Conservation (phyloP, 257 asterid genomes). For the Solanum verrucosum region DNA sequence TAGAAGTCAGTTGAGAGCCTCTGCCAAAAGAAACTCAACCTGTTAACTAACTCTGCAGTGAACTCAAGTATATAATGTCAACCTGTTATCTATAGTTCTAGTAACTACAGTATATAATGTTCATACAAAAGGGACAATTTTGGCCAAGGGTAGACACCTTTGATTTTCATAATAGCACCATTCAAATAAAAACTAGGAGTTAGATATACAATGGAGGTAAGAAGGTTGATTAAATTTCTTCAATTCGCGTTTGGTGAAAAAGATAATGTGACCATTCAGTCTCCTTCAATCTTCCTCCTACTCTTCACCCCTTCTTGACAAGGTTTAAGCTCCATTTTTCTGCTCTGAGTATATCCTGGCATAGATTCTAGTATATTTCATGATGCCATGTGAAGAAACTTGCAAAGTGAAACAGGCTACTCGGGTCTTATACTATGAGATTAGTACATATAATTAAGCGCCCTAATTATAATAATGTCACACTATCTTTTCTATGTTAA, state of each 20-base stretch:
- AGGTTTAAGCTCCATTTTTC: not conserved
- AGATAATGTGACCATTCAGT: not conserved
- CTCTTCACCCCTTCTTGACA: not conserved
- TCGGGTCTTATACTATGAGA: not conserved
- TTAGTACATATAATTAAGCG: not conserved
- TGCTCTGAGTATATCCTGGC: not conserved
- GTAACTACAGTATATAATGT: not conserved
- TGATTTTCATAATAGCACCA: not conserved
- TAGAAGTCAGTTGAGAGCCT: conserved; percentile 31
- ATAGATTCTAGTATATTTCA: not conserved
- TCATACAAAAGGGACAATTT: not conserved
- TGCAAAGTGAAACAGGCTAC: not conserved
- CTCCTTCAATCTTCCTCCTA: not conserved
- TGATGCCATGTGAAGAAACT: not conserved
- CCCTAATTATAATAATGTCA: not conserved
- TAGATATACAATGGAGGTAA: not conserved
- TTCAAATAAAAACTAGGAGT: not conserved
- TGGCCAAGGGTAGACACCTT: not conserved
- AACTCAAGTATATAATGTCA: not conserved
- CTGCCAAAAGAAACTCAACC: conserved; percentile 11
- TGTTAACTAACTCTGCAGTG: not conserved
- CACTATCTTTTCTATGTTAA: not conserved
- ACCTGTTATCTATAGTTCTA: not conserved
- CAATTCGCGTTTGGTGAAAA: not conserved
- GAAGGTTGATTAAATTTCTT: not conserved